Percentiles rank a stretch among this genome's conserved stretches.
Evolutionary conservation across 1,139 yeast species (phyloP).

Genomic region (Saccharomyces pastorianus): DNA sequence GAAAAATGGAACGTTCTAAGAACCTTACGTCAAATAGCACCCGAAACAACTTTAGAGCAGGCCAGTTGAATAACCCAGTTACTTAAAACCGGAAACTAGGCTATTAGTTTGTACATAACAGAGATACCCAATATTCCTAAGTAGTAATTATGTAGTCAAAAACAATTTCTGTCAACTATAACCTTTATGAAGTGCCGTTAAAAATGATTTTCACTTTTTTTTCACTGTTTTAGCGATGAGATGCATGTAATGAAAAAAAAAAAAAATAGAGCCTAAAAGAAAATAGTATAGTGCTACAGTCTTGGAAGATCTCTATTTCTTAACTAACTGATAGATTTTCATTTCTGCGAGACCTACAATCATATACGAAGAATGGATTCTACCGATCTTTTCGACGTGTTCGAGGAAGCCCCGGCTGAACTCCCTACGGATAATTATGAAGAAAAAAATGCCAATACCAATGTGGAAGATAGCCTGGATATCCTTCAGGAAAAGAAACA

Average conservation of each 20-base stretch:
- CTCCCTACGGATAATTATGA: constrained; percentile 30
- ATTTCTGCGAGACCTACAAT: not conserved
- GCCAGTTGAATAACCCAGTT: not conserved
- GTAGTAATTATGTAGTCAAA: not conserved
- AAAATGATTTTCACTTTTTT: not conserved
- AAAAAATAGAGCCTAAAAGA: constrained; percentile 57
- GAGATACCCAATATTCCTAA: no score
- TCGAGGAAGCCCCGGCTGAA: constrained; percentile 44
- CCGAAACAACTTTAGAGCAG: not conserved
- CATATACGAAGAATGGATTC: constrained; percentile 6
- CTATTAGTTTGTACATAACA: no score
- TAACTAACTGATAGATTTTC: constrained; percentile 66
- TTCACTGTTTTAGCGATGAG: constrained; percentile 6
- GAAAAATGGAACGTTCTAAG: constrained; percentile 27
- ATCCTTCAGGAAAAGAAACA: constrained; percentile 8
- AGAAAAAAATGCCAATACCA: constrained; percentile 11
- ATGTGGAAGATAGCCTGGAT: constrained; percentile 3
- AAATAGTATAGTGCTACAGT: not conserved
- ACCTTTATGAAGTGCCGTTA: no score
- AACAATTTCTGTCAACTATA: no score
- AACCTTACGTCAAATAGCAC: constrained; percentile 11
- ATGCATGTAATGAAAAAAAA: constrained; percentile 1
- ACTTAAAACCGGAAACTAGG: no score
- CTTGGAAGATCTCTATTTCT: constrained; percentile 42
- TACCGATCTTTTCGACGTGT: constrained; percentile 58